Evolutionary conservation across 2,329 filamentous ascomycete genomes (phyloP).

Genomic region (Colletotrichum noveboracense): DNA sequence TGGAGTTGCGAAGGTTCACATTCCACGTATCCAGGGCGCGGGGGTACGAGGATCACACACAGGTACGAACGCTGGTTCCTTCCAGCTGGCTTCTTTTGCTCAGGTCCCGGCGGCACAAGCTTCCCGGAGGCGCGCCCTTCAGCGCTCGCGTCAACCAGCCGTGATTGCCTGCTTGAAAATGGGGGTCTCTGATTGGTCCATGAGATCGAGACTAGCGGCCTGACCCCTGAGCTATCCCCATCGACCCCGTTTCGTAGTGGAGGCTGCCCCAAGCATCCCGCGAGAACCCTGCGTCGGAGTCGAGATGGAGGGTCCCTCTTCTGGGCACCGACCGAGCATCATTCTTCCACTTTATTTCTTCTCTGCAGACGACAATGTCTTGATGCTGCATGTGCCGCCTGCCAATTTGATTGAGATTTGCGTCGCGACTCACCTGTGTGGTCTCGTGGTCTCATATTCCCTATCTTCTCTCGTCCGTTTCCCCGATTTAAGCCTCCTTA

Average conservation of each 20-base stretch:
- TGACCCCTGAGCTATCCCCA: neutral
- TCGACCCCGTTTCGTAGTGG: neutral
- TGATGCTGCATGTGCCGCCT: neutral
- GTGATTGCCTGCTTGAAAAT: neutral
- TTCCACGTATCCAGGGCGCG: neutral
- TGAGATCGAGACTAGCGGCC: neutral
- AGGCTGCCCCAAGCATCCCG: neutral
- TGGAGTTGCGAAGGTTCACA: neutral
- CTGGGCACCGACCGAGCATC: neutral
- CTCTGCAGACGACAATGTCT: neutral
- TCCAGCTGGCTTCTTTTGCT: slow-evolving; percentile 8
- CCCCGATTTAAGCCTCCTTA: neutral
- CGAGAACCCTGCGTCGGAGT: neutral
- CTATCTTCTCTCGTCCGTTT: neutral
- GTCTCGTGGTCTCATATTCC: neutral
- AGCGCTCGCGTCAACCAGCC: neutral
- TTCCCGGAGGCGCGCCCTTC: neutral
- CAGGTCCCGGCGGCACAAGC: neutral
- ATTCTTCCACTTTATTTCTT: neutral
- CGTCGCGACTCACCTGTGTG: neutral
- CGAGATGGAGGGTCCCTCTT: neutral
- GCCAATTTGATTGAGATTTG: neutral
- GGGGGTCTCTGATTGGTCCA: neutral
- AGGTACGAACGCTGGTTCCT: neutral
- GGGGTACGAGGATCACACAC: neutral